Conservation (phyloP, 1,284 basidiomycete species). For the Naganishia cerealis region DNA sequence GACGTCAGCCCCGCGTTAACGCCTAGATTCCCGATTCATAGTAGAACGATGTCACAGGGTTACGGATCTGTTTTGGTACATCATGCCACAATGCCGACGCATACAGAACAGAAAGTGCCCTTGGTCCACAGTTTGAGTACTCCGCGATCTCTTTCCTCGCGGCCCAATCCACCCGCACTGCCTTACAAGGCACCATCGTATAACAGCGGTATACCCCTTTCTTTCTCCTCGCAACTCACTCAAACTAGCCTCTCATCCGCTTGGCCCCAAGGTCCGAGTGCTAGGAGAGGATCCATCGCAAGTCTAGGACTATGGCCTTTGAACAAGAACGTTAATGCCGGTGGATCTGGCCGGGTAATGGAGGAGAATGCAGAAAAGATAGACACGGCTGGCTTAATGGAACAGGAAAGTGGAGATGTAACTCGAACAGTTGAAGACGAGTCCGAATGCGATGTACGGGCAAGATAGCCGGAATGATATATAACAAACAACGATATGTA, state of each 20-base stretch:
- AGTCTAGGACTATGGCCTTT: slow-evolving; percentile 22
- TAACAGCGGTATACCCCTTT: slow-evolving; percentile 12
- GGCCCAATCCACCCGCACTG: background rate
- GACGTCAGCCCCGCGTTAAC: background rate
- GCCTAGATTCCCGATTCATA: slow-evolving; percentile 21
- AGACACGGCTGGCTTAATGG: background rate
- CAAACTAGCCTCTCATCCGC: background rate
- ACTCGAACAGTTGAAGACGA: background rate
- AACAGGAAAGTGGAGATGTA: background rate
- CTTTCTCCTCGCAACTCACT: slow-evolving; percentile 3
- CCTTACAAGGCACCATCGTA: background rate
- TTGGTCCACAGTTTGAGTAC: slow-evolving; percentile 14
- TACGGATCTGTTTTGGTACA: background rate
- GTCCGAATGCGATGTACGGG: background rate
- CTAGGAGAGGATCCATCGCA: slow-evolving; percentile 22
- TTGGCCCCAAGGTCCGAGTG: slow-evolving; percentile 9
- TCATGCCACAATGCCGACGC: background rate
- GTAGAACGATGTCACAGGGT: slow-evolving; percentile 11
- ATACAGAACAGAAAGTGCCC: background rate
- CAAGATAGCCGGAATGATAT: background rate
- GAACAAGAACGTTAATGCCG: slow-evolving; percentile 5
- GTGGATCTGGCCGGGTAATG: background rate
- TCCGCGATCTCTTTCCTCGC: background rate
- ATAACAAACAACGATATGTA: background rate
- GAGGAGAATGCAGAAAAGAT: background rate